Evolutionary conservation across 73 alveolate species (phyloP).

Genomic region (Blepharisma stoltei): DNA sequence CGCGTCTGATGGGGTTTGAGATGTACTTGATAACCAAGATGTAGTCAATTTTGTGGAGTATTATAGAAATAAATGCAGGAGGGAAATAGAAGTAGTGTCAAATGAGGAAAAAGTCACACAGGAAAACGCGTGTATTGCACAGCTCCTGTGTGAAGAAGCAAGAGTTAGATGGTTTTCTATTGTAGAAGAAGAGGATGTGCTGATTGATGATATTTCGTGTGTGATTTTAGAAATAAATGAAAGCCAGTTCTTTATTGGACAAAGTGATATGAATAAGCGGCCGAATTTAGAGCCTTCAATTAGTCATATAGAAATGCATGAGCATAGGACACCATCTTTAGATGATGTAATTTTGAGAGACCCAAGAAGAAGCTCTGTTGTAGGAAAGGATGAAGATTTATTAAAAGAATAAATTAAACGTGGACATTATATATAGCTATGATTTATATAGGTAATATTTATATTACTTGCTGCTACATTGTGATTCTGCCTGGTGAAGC

Average conservation of each 20-base stretch:
- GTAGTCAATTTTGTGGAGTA: constrained; percentile 44
- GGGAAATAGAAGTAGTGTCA: not conserved
- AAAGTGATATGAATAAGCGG: not conserved
- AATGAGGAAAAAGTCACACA: not conserved
- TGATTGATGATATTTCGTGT: not conserved
- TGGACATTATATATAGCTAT: too few relatives aligned
- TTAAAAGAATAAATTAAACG: too few relatives aligned
- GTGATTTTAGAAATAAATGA: not conserved
- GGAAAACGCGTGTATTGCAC: constrained; percentile 5
- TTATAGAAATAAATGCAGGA: not conserved
- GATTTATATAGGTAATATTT: too few relatives aligned
- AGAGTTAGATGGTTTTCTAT: not conserved
- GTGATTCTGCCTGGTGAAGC: too few relatives aligned
- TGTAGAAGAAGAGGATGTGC: constrained; percentile 23
- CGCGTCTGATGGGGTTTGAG: constrained; percentile 90
- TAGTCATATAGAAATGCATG: not conserved
- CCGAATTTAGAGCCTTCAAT: not conserved
- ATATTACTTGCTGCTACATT: too few relatives aligned
- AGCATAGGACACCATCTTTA: not conserved
- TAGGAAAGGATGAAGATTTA: not conserved
- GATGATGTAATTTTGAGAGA: not conserved
- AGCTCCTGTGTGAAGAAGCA: constrained; percentile 25
- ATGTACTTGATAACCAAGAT: constrained; percentile 73
- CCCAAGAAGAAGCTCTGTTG: constrained; percentile 26
- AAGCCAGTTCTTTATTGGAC: not conserved